These are phyloP conservation scores for Parasitella parasitica DNA, from an alignment of 371 early-diverging fungal genomes.

Conservation along the genomic window DNA sequence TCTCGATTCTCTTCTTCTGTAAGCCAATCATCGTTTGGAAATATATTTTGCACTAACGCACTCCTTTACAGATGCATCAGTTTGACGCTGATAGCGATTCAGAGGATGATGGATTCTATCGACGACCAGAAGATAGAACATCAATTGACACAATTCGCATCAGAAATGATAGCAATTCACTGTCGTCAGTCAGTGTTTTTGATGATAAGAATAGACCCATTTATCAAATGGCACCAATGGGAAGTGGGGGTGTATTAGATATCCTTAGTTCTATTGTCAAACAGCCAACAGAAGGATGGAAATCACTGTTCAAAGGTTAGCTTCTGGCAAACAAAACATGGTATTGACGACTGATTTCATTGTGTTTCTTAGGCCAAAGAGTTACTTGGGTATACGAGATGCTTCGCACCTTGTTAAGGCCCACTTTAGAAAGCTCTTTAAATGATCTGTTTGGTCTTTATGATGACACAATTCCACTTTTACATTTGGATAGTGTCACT, in stretches of 20 bases:
- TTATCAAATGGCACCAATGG: slow-evolving; percentile 63
- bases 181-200: slow-evolving; percentile 49
- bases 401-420: slow-evolving; percentile 66
- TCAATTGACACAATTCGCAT: slow-evolving; percentile 19
- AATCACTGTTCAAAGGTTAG: slow-evolving; percentile 65
- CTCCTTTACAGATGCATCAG: slow-evolving; percentile 10
- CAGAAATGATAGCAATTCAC: slow-evolving; percentile 3
- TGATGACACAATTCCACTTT: slow-evolving; percentile 74
- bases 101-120: slow-evolving; percentile 39
- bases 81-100: slow-evolving; percentile 13
- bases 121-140: slow-evolving; percentile 19
- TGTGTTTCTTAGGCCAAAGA: slow-evolving; percentile 58
- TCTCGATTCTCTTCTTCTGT: not conserved
- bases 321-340: not conserved
- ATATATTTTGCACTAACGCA: not conserved
- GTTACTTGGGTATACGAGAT: slow-evolving; percentile 76
- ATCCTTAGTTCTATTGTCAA: slow-evolving; percentile 49
- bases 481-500: slow-evolving; percentile 61
- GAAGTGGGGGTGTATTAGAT: slow-evolving; percentile 60
- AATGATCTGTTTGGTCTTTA: slow-evolving; percentile 78
- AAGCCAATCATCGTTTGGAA: not conserved
- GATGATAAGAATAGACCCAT: slow-evolving; percentile 57
- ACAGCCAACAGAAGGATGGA: slow-evolving; percentile 67
- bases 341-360: not conserved
- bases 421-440: slow-evolving; percentile 68